Evolutionary conservation across 2,329 filamentous ascomycete genomes (phyloP), one percentile per base, ranked within the genome.

Genomic region (Colletotrichum camelliae): DNA sequence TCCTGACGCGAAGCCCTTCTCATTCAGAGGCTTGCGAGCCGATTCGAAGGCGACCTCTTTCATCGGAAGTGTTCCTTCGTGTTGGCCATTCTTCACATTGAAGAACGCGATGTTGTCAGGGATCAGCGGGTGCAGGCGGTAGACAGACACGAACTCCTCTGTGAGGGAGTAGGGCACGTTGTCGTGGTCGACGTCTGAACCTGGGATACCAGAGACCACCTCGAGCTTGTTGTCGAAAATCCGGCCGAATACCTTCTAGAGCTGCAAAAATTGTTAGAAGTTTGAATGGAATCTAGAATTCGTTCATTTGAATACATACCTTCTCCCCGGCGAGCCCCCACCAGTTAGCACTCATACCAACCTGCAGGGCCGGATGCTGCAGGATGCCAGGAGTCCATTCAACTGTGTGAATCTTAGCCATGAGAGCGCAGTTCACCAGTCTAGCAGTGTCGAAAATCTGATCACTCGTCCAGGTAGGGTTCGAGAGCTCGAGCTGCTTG

Each of bases 1-100:
- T 86, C 86, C 70, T 87, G 86, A 1, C 85, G 87, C 18, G 39
- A 48, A 48, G 39, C 39, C 39, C 39, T 48, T 48, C 18, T 48
- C 39, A 1, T 48, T 48, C 5, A 48, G 39, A 9, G 39, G 39
- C 18, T 48, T 48, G 39, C 39, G 39, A 5, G 39, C 18, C 9
- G 18, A n/a, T 48, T 48, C 39, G 39, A 48, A 48, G 3, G 39
- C 39, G 18, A 48, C 39, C 39, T 48, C 39, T 48, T 48, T 12
- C 39, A 48, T 48, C 39, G 39, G 39, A 48, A 48, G 39, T n/a
- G 39, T 48, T 18, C 39, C 39, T 48, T 48, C 39, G 5, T 48
- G 39, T 1, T 48, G 39, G 0, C 39, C 39, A 1, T 48, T 48
- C 1, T 48, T 48, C 2, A 48, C 18, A 48, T 48, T 48, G 39